These are phyloP conservation scores for Starmera quercuum DNA, from an alignment of 805 yeast genomes.

Conservation along the genomic window DNA sequence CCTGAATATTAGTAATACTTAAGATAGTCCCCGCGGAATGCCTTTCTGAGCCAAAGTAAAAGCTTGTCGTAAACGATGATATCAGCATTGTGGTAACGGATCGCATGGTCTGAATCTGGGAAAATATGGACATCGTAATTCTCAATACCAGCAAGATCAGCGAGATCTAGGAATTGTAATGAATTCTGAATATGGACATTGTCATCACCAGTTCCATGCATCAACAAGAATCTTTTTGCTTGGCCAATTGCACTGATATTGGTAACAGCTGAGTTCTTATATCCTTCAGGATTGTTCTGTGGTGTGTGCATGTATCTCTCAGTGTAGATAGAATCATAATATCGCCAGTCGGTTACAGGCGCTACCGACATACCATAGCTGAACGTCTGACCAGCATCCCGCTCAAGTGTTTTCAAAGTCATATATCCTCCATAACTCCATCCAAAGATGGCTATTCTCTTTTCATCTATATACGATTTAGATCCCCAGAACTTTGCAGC, in stretches of 20 bases:
- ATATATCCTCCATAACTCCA: constrained; percentile 98
- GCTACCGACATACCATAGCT: constrained; percentile 93
- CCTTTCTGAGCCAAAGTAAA: constrained; percentile 54
- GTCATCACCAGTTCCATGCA: constrained; percentile 98
- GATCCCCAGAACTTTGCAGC: constrained; percentile 71
- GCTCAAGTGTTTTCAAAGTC: constrained; percentile 84
- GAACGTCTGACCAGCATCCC: constrained; percentile 68
- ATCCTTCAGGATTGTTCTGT: constrained; percentile 55
- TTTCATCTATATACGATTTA: constrained; percentile 56
- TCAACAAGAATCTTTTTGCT: constrained; percentile 64
- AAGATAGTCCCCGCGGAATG: constrained; percentile 43
- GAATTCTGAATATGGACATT: constrained; percentile 94
- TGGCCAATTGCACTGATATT: constrained; percentile 48
- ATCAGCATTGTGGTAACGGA: constrained; percentile 66
- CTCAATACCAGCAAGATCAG: constrained; percentile 67
- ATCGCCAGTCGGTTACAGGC: constrained; percentile 92
- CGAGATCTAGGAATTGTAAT: constrained; percentile 64
- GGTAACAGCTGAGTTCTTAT: constrained; percentile 46
- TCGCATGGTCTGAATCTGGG: constrained; percentile 77
- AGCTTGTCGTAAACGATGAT: constrained; percentile 63
- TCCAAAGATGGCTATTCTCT: constrained; percentile 85
- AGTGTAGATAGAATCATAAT: constrained; percentile 89
- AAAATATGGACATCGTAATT: constrained; percentile 75
- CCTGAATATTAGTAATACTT: constrained; percentile 1
- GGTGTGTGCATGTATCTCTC: constrained; percentile 93